phyloP scores from a whole-genome alignment of 768 basidiomycete genomes.

The Russula foetens region DNA sequence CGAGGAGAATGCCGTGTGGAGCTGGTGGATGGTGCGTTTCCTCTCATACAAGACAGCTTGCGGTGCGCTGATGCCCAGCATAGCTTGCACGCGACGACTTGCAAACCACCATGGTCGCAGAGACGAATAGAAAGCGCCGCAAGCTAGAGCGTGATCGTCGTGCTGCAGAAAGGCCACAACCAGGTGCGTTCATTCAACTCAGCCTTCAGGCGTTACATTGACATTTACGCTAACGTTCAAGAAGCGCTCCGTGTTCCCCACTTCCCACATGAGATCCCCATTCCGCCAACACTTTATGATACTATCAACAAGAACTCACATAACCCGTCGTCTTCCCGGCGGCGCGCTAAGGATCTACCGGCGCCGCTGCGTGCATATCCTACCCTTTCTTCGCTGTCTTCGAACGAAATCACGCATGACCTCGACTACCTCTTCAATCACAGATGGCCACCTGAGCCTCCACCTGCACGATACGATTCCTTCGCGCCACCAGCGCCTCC shows the following conservation, averaged over 20 bases:
- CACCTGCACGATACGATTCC: constrained; percentile 4
- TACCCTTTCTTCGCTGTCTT: constrained; percentile 24
- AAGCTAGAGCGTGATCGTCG: constrained; percentile 81
- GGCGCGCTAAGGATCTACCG: constrained; percentile 15
- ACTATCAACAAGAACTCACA: constrained; percentile 55
- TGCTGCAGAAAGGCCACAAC: constrained; percentile 64
- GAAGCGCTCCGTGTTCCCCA: constrained; percentile 57
- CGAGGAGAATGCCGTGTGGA: constrained; percentile 77
- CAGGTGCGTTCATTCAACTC: constrained; percentile 39
- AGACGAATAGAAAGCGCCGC: constrained; percentile 80
- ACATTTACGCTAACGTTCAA: not conserved
- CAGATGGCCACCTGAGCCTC: constrained; percentile 20
- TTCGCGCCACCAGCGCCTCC: constrained; percentile 5
- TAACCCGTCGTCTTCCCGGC: constrained; percentile 23
- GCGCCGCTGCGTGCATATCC: constrained; percentile 25
- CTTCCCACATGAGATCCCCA: constrained; percentile 41
- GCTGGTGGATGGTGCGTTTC: constrained; percentile 56
- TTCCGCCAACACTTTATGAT: constrained; percentile 57
- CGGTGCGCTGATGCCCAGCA: not conserved
- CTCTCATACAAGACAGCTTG: not conserved
- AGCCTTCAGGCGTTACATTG: not conserved
- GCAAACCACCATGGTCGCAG: constrained; percentile 82
- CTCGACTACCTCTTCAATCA: constrained; percentile 26
- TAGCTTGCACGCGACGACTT: constrained; percentile 72
- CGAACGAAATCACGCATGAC: constrained; percentile 27